Base-by-base conservation (phyloP, 768 basidiomycete species). In the Crepidotus variabilis region DNA sequence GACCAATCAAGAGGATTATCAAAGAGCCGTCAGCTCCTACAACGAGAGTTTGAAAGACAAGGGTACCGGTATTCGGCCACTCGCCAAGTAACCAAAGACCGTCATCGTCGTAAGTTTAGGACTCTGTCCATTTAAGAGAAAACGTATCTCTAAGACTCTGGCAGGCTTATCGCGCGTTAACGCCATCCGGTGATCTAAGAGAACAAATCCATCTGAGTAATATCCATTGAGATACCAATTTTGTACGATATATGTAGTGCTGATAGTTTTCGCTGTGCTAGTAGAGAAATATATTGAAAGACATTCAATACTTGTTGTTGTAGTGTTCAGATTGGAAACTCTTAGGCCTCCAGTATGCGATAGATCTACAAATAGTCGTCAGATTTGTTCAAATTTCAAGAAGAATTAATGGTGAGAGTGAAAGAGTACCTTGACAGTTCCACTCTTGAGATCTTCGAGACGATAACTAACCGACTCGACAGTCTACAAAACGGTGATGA, bases 391-490 rank as follows among this genome's bases (percentile, higher is more conserved):
- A 47, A 32, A 23, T n/a, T n/a, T n/a, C 2, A 52, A 18, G 22
- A 20, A 11, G 1, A 13, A 7, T 7, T 55, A 34, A 53, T 16
- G 49, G 20, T 62, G 69, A 61, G 55, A 14, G 21, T 18, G 33
- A 56, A 67, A 57, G n/a, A n/a, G n/a, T 57, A 92, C 92, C 82
- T 91, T 88, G 45, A 93, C 81, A 22, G 76, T 72, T 10, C 94
- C 94, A 64, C 85, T 90, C 75, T 94, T 94, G 63, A 95, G 67
- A 75, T 95, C 94, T 43, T 95, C 92, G 69, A 94, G 72, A 54
- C 90, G 81, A 74, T 94, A 96, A 64, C 88, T 94, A n/a, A 83
- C 86, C 50, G 76, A 78, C 65, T 93, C 92, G 28, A 93, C 86
- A 60, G 76, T 78, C 74, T 77, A 59, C 1, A 60, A 46, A 57